Evolutionary conservation across 805 yeast genomes (phyloP).

Genomic region (Hanseniaspora singularis): DNA sequence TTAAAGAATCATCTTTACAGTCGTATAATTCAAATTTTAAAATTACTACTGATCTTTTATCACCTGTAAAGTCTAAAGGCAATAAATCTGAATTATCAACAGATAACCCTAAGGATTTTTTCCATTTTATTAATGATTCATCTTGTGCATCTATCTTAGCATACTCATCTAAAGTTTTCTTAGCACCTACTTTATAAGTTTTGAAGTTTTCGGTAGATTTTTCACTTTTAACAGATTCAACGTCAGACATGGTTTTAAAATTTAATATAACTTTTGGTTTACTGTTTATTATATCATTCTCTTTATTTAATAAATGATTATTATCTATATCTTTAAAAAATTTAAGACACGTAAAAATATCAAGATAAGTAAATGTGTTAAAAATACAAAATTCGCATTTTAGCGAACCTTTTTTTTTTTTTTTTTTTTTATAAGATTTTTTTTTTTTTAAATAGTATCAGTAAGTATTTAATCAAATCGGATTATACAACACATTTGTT

Average conservation of each 20-base stretch:
- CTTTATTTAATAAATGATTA: no score
- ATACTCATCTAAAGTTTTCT: conserved; percentile 77
- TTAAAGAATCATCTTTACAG: conserved; percentile 46
- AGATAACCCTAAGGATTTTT: conserved; percentile 64
- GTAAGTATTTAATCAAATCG: background rate
- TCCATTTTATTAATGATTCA: conserved; percentile 85
- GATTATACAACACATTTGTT: conserved; percentile 2
- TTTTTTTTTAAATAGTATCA: no score
- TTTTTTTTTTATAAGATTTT: background rate
- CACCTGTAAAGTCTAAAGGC: conserved; percentile 55
- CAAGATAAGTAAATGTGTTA: no score
- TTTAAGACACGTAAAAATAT: no score
- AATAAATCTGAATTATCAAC: conserved; percentile 40
- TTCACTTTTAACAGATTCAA: conserved; percentile 14
- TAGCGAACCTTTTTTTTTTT: background rate
- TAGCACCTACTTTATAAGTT: conserved; percentile 31
- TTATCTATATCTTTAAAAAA: no score
- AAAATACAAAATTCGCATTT: conserved; percentile 15
- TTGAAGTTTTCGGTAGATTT: conserved; percentile 25
- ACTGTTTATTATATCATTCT: background rate
- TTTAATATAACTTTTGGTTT: background rate
- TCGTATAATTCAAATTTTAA: conserved; percentile 61
- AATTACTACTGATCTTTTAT: conserved; percentile 65
- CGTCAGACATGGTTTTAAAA: conserved; percentile 16
- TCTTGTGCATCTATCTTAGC: conserved; percentile 77